Evolutionary conservation across 371 early-diverging fungal genomes (phyloP).

Genomic region (Phascolomyces articulosus): DNA sequence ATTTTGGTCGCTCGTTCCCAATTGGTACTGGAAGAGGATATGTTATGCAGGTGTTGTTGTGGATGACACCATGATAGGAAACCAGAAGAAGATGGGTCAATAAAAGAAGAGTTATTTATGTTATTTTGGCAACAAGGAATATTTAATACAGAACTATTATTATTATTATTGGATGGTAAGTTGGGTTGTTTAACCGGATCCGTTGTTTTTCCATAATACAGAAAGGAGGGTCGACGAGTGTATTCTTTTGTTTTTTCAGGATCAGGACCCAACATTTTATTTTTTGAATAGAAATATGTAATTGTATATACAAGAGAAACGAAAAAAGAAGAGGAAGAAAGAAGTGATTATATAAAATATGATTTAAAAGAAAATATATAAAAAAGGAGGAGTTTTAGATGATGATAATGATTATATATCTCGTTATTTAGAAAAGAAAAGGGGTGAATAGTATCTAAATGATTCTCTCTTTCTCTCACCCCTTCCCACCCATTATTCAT

Average conservation of each 20-base stretch:
- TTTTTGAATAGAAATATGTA: too few species aligned
- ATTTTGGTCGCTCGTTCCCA: background rate
- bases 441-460: too few species aligned
- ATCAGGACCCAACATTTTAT: background rate
- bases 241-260: background rate
- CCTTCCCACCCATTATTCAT: too few species aligned
- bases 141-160: conserved; percentile 4
- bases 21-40: background rate
- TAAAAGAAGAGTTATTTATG: background rate
- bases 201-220: conserved; percentile 14
- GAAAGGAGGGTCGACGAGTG: background rate
- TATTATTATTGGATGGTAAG: background rate
- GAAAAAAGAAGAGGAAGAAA: background rate
- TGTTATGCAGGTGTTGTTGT: too few species aligned
- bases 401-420: too few species aligned
- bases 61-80: background rate
- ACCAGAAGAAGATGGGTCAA: background rate
- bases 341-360: too few species aligned
- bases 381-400: too few species aligned
- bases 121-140: conserved; percentile 7
- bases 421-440: too few species aligned
- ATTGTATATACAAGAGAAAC: too few species aligned
- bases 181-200: background rate
- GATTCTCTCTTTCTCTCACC: too few species aligned
- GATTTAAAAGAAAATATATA: too few species aligned